These are phyloP conservation scores for Blastocystis sp. DNA, from an alignment of 352 stramenopile species.

Conservation along the genomic window DNA sequence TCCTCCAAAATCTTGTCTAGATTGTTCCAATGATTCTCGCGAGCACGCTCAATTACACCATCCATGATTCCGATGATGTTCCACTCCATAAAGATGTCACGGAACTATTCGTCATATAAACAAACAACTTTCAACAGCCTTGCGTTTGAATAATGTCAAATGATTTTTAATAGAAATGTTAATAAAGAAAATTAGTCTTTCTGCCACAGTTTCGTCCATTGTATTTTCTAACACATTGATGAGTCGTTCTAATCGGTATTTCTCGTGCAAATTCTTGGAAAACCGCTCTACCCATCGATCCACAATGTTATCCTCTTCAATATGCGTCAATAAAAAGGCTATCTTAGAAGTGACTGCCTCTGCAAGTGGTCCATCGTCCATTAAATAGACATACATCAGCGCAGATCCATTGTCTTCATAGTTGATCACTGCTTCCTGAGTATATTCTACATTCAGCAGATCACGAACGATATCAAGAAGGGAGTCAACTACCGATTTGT, in stretches of 20 bases:
- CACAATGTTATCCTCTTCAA: neutral
- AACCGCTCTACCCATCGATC: slow-evolving; percentile 10
- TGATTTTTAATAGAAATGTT: slow-evolving; percentile 10
- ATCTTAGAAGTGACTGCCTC: neutral
- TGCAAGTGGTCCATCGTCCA: neutral
- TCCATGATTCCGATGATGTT: slow-evolving; percentile 22
- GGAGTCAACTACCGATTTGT: neutral
- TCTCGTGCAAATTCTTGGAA: neutral
- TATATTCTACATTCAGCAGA: neutral
- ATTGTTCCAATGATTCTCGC: neutral
- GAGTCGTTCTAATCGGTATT: neutral
- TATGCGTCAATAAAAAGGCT: neutral
- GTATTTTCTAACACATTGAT: slow-evolving; percentile 30
- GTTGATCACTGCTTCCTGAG: neutral
- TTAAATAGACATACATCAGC: neutral
- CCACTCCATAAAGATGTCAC: slow-evolving; percentile 22
- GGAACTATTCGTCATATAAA: neutral
- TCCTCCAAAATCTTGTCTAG: neutral
- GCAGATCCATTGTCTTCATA: neutral
- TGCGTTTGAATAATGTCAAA: slow-evolving; percentile 7
- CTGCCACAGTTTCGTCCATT: neutral
- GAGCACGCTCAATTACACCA: neutral
- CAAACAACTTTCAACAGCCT: neutral
- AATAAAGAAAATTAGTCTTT: neutral
- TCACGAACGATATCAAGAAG: neutral